Percentiles rank a stretch among this genome's conserved stretches.
phyloP scores from a whole-genome alignment of 306 rosid species.

The Cicer yamashitae region DNA sequence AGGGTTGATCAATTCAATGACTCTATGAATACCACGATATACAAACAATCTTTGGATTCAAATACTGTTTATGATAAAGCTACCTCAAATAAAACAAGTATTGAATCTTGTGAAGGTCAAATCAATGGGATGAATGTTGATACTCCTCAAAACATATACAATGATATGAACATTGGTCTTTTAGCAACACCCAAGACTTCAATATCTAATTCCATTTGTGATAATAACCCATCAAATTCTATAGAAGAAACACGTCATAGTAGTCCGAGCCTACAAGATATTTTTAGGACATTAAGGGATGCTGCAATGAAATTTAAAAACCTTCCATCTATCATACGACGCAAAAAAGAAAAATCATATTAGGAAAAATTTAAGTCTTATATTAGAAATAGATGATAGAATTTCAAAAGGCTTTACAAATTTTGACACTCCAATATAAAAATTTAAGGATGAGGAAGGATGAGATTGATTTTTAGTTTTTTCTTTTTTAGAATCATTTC shows the following conservation, averaged over 20 bases:
- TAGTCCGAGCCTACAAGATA: conserved; percentile 11
- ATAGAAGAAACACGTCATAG: neutral
- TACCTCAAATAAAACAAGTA: neutral
- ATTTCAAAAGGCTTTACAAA: too few species aligned
- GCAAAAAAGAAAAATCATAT: too few species aligned
- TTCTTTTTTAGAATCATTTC: too few species aligned
- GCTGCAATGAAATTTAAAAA: conserved; percentile 40
- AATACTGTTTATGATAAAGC: neutral
- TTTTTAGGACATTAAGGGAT: conserved; percentile 40
- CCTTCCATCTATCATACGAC: conserved; percentile 41
- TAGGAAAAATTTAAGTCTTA: too few species aligned
- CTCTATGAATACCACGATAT: neutral
- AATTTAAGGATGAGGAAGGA: too few species aligned
- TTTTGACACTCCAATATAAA: too few species aligned
- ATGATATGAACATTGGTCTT: neutral
- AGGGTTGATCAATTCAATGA: conserved; percentile 7
- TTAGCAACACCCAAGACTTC: neutral
- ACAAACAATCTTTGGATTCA: neutral
- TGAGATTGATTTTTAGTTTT: too few species aligned
- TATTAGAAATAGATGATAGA: too few species aligned
- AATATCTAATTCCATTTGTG: neutral
- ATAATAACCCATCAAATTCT: conserved; percentile 26
- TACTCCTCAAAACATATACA: neutral
- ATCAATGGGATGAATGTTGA: neutral
- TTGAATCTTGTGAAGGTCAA: neutral